These are phyloP conservation scores for Ophiostoma himal-ulmi DNA, from an alignment of 2,329 filamentous ascomycete species.

Conservation along the genomic window DNA sequence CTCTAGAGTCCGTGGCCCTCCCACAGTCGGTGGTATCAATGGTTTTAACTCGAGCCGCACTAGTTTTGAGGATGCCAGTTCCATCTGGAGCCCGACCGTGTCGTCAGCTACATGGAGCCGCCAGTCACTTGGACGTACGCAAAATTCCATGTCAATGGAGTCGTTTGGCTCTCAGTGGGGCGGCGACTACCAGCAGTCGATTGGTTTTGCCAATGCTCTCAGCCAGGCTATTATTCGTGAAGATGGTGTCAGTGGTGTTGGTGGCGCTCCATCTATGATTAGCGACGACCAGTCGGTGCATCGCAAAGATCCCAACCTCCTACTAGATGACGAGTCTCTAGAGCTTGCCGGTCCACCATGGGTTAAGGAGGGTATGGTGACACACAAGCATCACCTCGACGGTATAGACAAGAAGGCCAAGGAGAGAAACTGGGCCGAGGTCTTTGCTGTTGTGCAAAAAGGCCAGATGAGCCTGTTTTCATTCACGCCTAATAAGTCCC, in stretches of 20 bases:
- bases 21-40: slow-evolving; percentile 46
- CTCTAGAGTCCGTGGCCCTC: slow-evolving; percentile 51
- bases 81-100: slow-evolving; percentile 76
- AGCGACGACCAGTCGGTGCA: slow-evolving; percentile 32
- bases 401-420: slow-evolving; percentile 85
- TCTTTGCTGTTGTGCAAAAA: slow-evolving; percentile 93
- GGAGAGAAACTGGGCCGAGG: slow-evolving; percentile 89
- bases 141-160: slow-evolving; percentile 87
- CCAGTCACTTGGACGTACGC: slow-evolving; percentile 82
- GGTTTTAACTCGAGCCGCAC: slow-evolving; percentile 87
- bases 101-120: slow-evolving; percentile 96
- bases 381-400: slow-evolving; percentile 94
- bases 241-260: slow-evolving; percentile 48
- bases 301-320: slow-evolving; percentile 35
- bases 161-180: slow-evolving; percentile 67
- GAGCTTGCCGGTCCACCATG: slow-evolving; percentile 92
- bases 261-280: slow-evolving; percentile 43
- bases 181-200: slow-evolving; percentile 87
- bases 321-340: slow-evolving; percentile 87
- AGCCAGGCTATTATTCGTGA: slow-evolving; percentile 96
- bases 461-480: slow-evolving; percentile 92
- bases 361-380: slow-evolving; percentile 94
- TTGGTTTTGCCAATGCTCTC: slow-evolving; percentile 93
- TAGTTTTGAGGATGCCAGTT: slow-evolving; percentile 85
- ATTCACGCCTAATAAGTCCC: slow-evolving; percentile 75